Evolutionary conservation across 352 stramenopile genomes (phyloP).

Genomic region (Stramenopiles sp.): DNA sequence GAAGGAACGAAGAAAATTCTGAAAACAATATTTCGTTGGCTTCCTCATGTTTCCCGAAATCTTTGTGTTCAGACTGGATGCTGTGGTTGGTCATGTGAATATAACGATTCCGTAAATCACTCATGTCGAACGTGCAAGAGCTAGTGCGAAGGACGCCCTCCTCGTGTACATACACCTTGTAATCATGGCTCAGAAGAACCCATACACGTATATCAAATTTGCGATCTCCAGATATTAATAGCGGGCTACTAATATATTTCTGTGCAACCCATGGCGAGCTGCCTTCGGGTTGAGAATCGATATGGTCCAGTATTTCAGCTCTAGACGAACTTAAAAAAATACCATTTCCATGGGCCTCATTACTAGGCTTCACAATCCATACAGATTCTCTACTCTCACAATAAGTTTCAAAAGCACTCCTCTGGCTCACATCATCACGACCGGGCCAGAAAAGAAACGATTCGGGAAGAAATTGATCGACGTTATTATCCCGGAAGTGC

Average conservation of each 20-base stretch:
- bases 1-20: background rate
- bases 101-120: background rate
- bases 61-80: conserved; percentile 5
- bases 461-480: background rate
- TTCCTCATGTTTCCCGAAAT: background rate
- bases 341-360: conserved; percentile 4
- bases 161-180: background rate
- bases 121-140: background rate
- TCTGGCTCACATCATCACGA: background rate
- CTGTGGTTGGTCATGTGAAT: conserved; percentile 6
- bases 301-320: background rate
- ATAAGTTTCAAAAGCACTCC: background rate
- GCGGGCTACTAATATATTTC: background rate
- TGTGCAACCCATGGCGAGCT: background rate
- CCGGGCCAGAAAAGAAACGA: background rate
- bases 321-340: background rate
- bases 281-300: background rate
- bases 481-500: background rate
- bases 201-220: conserved; percentile 12
- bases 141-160: conserved; percentile 5
- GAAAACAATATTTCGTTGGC: conserved; percentile 6
- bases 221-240: background rate
- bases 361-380: background rate
- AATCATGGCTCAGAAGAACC: background rate
- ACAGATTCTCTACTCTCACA: background rate